Base-by-base conservation (phyloP, 441 rosid species). In the Syzygium syzygioides region DNA sequence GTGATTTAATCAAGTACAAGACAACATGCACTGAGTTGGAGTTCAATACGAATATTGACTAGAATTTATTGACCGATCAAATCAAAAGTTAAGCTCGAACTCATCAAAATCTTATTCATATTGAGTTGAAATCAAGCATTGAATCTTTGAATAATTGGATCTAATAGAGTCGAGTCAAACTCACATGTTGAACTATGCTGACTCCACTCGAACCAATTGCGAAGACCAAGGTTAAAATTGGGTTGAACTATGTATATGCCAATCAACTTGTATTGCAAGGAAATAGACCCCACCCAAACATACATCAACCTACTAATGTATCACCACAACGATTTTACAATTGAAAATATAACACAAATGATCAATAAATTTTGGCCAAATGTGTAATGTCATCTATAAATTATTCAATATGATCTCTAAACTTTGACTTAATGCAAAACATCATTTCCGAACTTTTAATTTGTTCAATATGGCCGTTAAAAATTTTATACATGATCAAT, bases 391-490 rank as follows among this genome's bases (percentile, higher is more conserved):
- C 1, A 0, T 14, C 4, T 0, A 4, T 60, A 5, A 28, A 7
- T 0, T 60, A 0, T 60, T 60, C 14, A 1, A 28, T 60, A 3
- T 2, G 0, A 60, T 60, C 18, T 28, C 5, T 3, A 0, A 60
- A 0, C 8, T 60, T 60, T 60, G 5, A 5, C 13, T 5, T 45
- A 13, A 28, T 13, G 2, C 1, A 2, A 2, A 60, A 13, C 13
- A 0, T 28, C 8, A 5, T 1, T 4, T 6, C 10, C 7, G 2
- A 60, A 28, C 4, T 28, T 60, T 28, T 2, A 60, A 60, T 26
- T 28, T 5, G 1, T 15, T 60, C 18, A 60, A 60, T 53, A 14
- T 53, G 9, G 28, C 5, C 17, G 13, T 1, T 60, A 1, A 60
- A 28, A 1, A 1, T 45, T 45, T 45, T 1, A 7, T 45, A 45